A percentile compares a stretch with the other conserved stretches of the same genome.
phyloP scores from a whole-genome alignment of 805 yeast genomes.

The Monosporozyma unispora region DNA sequence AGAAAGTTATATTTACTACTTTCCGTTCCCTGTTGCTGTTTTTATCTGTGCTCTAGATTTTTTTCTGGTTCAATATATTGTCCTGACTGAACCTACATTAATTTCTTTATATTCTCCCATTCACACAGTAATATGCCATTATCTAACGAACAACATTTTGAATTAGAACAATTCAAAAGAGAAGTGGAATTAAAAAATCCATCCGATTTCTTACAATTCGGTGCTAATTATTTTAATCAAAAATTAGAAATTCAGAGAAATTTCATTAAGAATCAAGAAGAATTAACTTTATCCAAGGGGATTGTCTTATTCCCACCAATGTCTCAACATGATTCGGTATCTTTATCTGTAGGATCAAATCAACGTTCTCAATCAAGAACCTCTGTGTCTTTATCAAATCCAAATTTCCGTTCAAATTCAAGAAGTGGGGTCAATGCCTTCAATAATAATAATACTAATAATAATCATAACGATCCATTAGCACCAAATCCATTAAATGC shows the following conservation, averaged over 20 bases:
- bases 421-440: constrained; percentile 32
- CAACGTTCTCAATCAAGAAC: constrained; percentile 36
- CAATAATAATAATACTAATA: neutral
- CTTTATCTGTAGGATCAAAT: neutral
- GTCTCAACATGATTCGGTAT: constrained; percentile 3
- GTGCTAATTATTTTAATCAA: constrained; percentile 60
- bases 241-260: constrained; percentile 48
- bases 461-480: neutral
- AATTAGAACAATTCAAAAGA: constrained; percentile 53
- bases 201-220: constrained; percentile 60
- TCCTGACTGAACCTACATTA: neutral
- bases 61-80: neutral
- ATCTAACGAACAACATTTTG: constrained; percentile 28
- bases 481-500: neutral
- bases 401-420: constrained; percentile 54
- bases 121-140: neutral
- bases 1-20: neutral
- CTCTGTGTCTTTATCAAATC: constrained; percentile 29
- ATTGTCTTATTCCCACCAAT: constrained; percentile 34
- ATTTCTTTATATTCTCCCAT: neutral
- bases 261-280: constrained; percentile 8
- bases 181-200: constrained; percentile 51
- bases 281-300: constrained; percentile 43
- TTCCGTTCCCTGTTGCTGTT: too few species aligned
- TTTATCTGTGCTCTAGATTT: too few species aligned